phyloP scores from a whole-genome alignment of 225 moss, liverwort and hornwort genomes.

The Pseudoscleropodium purum region DNA sequence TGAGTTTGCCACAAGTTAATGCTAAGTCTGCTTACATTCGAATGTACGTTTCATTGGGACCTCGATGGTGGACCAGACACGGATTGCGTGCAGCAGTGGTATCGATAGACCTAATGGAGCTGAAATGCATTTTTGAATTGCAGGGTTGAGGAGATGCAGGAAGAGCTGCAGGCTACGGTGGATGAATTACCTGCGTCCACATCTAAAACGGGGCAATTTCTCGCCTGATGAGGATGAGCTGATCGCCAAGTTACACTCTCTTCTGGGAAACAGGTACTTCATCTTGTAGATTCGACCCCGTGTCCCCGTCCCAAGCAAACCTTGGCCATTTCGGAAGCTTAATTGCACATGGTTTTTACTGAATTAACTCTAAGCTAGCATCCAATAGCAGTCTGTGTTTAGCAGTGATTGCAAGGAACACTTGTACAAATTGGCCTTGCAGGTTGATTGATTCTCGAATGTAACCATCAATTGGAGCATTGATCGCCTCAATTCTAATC shows the following conservation, averaged over 20 bases:
- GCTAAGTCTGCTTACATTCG: not conserved
- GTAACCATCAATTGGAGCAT: not conserved
- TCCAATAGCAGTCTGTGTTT: not conserved
- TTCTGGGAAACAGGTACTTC: conserved; percentile 54
- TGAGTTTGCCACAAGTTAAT: not conserved
- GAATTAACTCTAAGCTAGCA: not conserved
- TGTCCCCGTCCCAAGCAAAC: not conserved
- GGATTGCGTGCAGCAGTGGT: not conserved
- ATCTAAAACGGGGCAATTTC: conserved; percentile 56
- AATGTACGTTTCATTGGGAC: not conserved
- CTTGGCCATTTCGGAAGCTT: not conserved
- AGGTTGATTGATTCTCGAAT: not conserved
- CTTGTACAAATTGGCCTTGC: too few species aligned
- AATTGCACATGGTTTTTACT: not conserved
- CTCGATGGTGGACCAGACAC: not conserved
- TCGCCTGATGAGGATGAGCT: conserved; percentile 48
- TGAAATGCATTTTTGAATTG: not conserved
- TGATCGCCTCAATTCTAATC: too few species aligned
- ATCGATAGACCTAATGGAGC: not conserved
- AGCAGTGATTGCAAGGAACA: not conserved
- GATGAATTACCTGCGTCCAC: conserved; percentile 65
- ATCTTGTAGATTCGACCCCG: not conserved
- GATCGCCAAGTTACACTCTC: conserved; percentile 46
- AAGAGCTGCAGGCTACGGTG: conserved; percentile 67
- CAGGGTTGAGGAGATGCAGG: conserved; percentile 56